These are phyloP conservation scores for Malassezia sympodialis DNA, from an alignment of 1,284 basidiomycete species.

Conservation along the genomic window DNA sequence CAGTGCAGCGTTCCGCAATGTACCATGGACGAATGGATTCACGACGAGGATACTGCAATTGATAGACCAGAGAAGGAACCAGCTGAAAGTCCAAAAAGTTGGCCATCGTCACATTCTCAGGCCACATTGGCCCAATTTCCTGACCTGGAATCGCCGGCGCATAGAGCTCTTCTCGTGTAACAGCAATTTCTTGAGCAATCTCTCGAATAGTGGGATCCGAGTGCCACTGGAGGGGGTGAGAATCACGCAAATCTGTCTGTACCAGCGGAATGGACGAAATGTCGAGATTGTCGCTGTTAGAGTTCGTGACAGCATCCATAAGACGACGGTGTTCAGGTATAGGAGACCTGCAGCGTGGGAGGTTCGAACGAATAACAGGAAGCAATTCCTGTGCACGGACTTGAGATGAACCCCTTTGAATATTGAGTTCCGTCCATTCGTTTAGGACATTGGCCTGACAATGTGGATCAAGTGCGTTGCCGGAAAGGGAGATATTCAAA, in stretches of 20 bases:
- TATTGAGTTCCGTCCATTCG: neutral
- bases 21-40: slow-evolving; percentile 80
- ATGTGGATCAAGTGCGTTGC: neutral
- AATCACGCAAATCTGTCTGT: slow-evolving; percentile 26
- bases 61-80: slow-evolving; percentile 87
- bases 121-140: slow-evolving; percentile 56
- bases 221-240: slow-evolving; percentile 63
- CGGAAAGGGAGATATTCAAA: neutral
- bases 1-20: slow-evolving; percentile 85
- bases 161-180: slow-evolving; percentile 66
- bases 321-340: slow-evolving; percentile 6
- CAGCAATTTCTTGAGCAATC: slow-evolving; percentile 64
- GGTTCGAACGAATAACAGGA: neutral
- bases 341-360: slow-evolving; percentile 6
- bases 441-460: neutral
- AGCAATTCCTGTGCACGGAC: slow-evolving; percentile 3
- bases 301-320: neutral
- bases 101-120: slow-evolving; percentile 69
- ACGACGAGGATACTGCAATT: slow-evolving; percentile 87
- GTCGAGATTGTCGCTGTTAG: neutral
- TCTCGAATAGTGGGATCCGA: slow-evolving; percentile 53
- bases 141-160: slow-evolving; percentile 28
- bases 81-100: slow-evolving; percentile 82
- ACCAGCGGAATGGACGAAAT: neutral
- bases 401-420: slow-evolving; percentile 7